phyloP scores from a whole-genome alignment of 257 asterid genomes.

The Fraxinus americana region DNA sequence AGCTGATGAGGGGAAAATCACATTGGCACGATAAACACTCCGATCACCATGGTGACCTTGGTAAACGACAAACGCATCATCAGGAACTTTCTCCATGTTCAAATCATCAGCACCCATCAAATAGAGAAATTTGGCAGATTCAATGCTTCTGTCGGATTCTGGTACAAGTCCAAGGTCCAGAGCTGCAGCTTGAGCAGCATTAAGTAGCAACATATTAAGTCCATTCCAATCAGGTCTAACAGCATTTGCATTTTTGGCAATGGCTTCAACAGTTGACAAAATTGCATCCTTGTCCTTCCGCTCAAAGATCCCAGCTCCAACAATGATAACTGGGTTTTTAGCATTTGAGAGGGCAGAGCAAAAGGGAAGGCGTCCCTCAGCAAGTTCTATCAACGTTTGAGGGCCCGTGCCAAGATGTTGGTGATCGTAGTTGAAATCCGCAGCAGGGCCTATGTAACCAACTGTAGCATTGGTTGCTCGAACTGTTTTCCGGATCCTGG shows the following conservation, averaged over 20 bases:
- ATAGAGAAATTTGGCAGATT: slow-evolving; percentile 80
- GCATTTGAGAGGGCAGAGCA: slow-evolving; percentile 63
- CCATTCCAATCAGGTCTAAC: slow-evolving; percentile 91
- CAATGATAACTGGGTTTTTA: slow-evolving; percentile 80
- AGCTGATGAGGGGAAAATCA: slow-evolving; percentile 88
- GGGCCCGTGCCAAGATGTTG: slow-evolving; percentile 91
- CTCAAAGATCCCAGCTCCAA: slow-evolving; percentile 82
- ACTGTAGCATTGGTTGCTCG: slow-evolving; percentile 84
- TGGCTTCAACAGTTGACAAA: slow-evolving; percentile 63
- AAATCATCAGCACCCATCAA: slow-evolving; percentile 97
- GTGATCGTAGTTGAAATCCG: slow-evolving; percentile 88
- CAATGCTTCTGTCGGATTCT: slow-evolving; percentile 68
- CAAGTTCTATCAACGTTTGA: slow-evolving; percentile 70
- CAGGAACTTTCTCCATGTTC: slow-evolving; percentile 71
- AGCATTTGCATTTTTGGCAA: slow-evolving; percentile 68
- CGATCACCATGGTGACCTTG: slow-evolving; percentile 98
- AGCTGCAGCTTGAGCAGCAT: slow-evolving; percentile 97
- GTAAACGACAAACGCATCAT: slow-evolving; percentile 92
- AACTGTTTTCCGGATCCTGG: slow-evolving; percentile 88
- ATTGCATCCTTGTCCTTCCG: slow-evolving; percentile 84
- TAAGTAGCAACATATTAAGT: slow-evolving; percentile 72
- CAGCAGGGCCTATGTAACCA: slow-evolving; percentile 82
- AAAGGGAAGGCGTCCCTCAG: slow-evolving; percentile 80
- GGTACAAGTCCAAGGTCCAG: slow-evolving; percentile 96
- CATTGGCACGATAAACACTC: slow-evolving; percentile 89